Base-by-base conservation (phyloP, 73 alveolate genomes). In the Paramecium octaurelia region DNA sequence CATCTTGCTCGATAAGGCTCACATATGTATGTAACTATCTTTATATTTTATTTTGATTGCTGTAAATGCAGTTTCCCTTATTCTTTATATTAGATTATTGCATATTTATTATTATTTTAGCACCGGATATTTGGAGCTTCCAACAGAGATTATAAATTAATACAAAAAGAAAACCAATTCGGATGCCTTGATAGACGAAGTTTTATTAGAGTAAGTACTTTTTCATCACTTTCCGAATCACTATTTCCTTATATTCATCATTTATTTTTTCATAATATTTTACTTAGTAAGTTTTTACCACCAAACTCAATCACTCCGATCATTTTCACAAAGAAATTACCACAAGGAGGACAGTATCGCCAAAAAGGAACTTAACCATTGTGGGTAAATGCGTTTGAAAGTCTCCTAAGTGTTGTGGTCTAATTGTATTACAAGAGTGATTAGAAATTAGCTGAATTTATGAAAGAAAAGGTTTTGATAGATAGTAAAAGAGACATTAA, bases 241-340 rank as follows among this genome's bases (percentile, higher is more conserved):
- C 57, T 23, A 59, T 31, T 44, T 20, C 91, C 70, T 35, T 80
- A 80, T 40, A 40, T 42, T 24, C 57, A 24, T 80, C 48, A 24
- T 80, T 44, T 44, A 80, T 80, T 31, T 80, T 48, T 38, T 40
- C 46, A 40, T 29, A 16, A 34, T 44, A 80, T 80, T 54, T 54
- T 75, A 38, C 58, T 36, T 80, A 80, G 91, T 46, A 80, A 80
- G 91, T 80, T 80, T 80, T 80, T 80, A 80, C 91, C 91, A 31
- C 91, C 91, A 44, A 80, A 80, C 91, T 80, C 91, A 2, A 80
- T 80, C 21, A 80, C 91, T 31, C 91, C 91, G 5, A 27, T 80
- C 7, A 80, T 80, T 20, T 80, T 80, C 50, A 80, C 91, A 1
- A 42, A 48, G 57, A 80, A 80, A 46, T 42, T 80, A 43, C 91